A percentile compares a stretch with the other conserved stretches of the same genome.
Conservation (phyloP, 495 filamentous ascomycete genomes). For the Xylaria curta region DNA sequence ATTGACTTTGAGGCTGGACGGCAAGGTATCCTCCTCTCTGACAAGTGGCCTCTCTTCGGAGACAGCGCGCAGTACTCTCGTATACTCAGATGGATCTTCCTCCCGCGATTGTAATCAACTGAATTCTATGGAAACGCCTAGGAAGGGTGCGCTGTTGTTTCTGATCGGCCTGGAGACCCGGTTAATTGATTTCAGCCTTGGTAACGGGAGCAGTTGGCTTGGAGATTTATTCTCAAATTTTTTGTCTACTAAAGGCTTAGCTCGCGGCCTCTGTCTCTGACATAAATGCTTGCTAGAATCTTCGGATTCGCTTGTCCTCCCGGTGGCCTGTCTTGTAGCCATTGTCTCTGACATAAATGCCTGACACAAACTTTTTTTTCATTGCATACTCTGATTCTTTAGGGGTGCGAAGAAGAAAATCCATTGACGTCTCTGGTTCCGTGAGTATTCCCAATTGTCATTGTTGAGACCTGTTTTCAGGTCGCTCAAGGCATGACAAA, state of each 20-base stretch:
- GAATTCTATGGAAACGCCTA: slow-evolving; percentile 25
- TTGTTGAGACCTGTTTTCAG: too few species aligned
- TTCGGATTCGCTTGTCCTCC: slow-evolving; percentile 11
- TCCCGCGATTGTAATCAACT: slow-evolving; percentile 11
- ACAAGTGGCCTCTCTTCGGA: slow-evolving; percentile 16
- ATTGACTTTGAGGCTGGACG: slow-evolving; percentile 1
- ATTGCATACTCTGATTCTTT: not conserved
- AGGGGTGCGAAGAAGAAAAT: slow-evolving; percentile 10
- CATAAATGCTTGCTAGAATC: slow-evolving; percentile 20
- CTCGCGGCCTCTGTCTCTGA: slow-evolving; percentile 21
- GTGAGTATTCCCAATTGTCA: too few species aligned
- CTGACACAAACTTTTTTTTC: slow-evolving; percentile 9
- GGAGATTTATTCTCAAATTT: slow-evolving; percentile 9
- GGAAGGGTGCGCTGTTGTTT: slow-evolving; percentile 27
- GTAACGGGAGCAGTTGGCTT: slow-evolving; percentile 15
- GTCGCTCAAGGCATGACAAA: too few species aligned
- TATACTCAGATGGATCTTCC: slow-evolving; percentile 17
- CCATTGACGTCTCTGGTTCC: not conserved
- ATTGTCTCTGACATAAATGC: slow-evolving; percentile 15
- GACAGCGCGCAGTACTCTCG: slow-evolving; percentile 13
- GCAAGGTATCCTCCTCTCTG: slow-evolving; percentile 16
- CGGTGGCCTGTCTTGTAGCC: slow-evolving; percentile 10
- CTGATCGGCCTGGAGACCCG: slow-evolving; percentile 1
- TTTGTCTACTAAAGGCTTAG: not conserved
- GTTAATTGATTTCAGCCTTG: slow-evolving; percentile 9